Base-by-base conservation (phyloP, 2,329 filamentous ascomycete species). In the Pyrenochaeta sp. region DNA sequence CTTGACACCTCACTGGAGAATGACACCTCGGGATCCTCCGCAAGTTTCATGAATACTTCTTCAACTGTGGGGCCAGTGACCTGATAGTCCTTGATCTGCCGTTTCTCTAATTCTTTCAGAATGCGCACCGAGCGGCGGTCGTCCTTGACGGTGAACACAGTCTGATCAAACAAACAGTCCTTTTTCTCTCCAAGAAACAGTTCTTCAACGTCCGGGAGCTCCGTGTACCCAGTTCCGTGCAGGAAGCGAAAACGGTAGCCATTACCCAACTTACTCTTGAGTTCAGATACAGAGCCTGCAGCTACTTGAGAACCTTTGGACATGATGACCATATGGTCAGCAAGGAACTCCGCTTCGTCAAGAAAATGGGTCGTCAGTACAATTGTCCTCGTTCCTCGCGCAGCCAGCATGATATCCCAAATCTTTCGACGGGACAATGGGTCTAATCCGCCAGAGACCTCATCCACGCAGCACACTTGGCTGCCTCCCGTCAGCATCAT, bases 401-500 rank as follows among this genome's bases (percentile, higher is more conserved):
- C 92, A 1, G 89, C 89, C 9, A 96, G 79, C 27, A 97, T 80
- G 50, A 97, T 96, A 63, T 96, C 91, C 92, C 92, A 96, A 20
- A 97, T 90, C 75, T 95, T 96, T 29, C 92, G 81, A 45, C 92
- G 83, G 30, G 89, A 91, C 1, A 96, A 78, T 0, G 92, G 92
- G 71, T 97, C 92, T 20, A 97, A 82, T 11, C 92, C 92, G 52
- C 88, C 91, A 45, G 88, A 92, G 15, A 96, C 91, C 74, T 97
- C 92, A 63, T 97, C 92, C 6, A 96, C 86, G 67, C 91, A 93
- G 75, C 92, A 96, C 0, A 96, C 87, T 17, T 86, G 85, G 57
- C 89, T 93, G 11, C 91, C 92, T 54, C 92, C 92, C 4, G 37
- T 94, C 63, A 96, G 85, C 91, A 96, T 96, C 85, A 96, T 92